Evolutionary conservation across 208 protist species (phyloP), one percentile per base, ranked within the genome.

Genomic region (Leishmania martiniquensis): DNA sequence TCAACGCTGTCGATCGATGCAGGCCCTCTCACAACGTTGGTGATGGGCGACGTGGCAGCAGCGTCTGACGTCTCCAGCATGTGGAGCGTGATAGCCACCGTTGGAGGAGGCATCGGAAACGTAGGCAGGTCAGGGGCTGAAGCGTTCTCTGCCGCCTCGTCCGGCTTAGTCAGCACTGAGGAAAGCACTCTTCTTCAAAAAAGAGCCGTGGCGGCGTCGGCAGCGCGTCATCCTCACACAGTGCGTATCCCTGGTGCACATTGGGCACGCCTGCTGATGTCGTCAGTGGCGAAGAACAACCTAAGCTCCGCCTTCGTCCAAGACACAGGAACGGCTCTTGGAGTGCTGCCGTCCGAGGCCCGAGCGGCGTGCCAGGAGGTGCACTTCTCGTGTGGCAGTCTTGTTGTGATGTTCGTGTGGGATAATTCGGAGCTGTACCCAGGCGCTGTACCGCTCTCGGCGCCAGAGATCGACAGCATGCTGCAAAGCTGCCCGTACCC

Each of bases 391-490:
- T 55, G 45, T 22, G 70, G 69, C 42, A 72, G 75, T 45, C 75
- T 80, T 42, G 75, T 80, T 13, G 75, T 80, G 52, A 54, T 68
- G 60, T 84, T 84, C 25, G 29, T 69, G 7, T 84, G 80, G 80
- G 73, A 75, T 70, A 77, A 80, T 47, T 69, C 52, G 63, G 80
- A 84, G 62, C 62, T 80, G 51, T 76, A 77, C 62, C 80, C 74
- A 1, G 80, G 68, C 2, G 60, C 80, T 17, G 42, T 15, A n/a
- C 63, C 75, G 45, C 77, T 86, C 47, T 69, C 81, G 1, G 82
- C 70, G 37, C 70, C 76, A 12, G 85, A 86, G 12, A 82, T 89
- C 37, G 77, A 89, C 20, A 37, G 47, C 15, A 80, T 70, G 3
- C 68, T 91, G 51, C 39, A 52, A 9, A 44, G 60, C 29, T 91